Conservation (phyloP, 129 eudicot species). For the Deinandra increscens region DNA sequence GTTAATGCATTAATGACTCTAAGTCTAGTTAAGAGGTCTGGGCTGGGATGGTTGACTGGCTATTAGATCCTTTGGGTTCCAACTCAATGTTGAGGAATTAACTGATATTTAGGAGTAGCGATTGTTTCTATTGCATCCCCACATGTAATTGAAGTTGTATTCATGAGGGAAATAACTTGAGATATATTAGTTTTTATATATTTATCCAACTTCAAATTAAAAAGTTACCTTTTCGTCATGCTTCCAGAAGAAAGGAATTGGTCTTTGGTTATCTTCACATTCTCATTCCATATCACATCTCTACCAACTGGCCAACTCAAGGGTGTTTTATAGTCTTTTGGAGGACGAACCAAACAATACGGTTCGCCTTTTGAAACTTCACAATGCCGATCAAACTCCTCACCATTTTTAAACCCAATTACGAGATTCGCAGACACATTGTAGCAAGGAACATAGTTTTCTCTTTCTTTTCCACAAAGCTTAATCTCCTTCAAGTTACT, state of each 20-base stretch:
- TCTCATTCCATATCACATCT: slow-evolving; percentile 48
- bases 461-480: slow-evolving; percentile 80
- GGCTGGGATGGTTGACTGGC: not conserved
- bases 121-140: slow-evolving; percentile 13
- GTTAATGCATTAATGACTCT: not conserved
- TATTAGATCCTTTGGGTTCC: not conserved
- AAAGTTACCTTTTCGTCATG: slow-evolving; percentile 83
- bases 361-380: slow-evolving; percentile 51
- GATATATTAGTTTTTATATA: slow-evolving; percentile 7
- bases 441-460: slow-evolving; percentile 85
- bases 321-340: slow-evolving; percentile 83
- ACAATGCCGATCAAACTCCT: slow-evolving; percentile 93
- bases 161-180: slow-evolving; percentile 9
- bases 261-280: slow-evolving; percentile 87
- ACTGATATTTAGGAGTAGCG: not conserved
- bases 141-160: slow-evolving; percentile 1
- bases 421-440: slow-evolving; percentile 64
- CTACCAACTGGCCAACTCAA: slow-evolving; percentile 79
- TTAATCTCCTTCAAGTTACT: slow-evolving; percentile 44
- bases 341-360: slow-evolving; percentile 82
- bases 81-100: not conserved
- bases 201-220: slow-evolving; percentile 9
- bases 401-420: slow-evolving; percentile 67
- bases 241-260: slow-evolving; percentile 95
- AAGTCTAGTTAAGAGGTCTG: not conserved